A percentile compares a stretch with the other conserved stretches of the same genome.
Evolutionary conservation across 345 rosid species (phyloP).

Genomic region (Eucalyptus caleyi): DNA sequence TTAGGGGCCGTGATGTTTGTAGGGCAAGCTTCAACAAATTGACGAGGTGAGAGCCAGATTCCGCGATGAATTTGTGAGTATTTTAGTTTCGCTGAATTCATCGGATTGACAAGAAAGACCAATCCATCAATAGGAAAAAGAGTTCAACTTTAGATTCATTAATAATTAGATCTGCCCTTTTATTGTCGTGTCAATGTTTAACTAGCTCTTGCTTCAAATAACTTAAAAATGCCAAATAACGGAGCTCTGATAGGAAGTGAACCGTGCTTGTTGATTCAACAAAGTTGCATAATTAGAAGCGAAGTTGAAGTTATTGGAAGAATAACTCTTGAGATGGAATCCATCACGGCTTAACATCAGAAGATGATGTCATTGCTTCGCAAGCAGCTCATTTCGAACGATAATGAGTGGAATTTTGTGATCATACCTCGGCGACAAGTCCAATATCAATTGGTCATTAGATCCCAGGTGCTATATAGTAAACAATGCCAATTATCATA

Average conservation of each 20-base stretch:
- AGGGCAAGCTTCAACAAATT: neutral
- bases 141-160: neutral
- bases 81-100: neutral
- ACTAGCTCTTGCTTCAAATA: neutral
- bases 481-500: neutral
- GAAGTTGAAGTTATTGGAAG: neutral
- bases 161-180: neutral
- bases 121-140: neutral
- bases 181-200: neutral
- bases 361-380: neutral
- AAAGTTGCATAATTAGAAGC: neutral
- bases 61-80: neutral
- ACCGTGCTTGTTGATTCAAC: neutral
- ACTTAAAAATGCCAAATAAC: neutral
- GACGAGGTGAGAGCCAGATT: neutral
- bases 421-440: neutral
- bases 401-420: neutral
- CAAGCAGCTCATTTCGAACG: neutral
- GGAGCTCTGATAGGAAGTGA: neutral
- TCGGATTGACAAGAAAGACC: neutral
- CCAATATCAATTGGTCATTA: neutral
- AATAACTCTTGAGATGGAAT: neutral
- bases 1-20: neutral
- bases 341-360: neutral
- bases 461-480: neutral